Percentiles rank a stretch among this genome's conserved stretches.
Conservation (phyloP, 768 basidiomycete genomes). For the Lyophyllum semitale region DNA sequence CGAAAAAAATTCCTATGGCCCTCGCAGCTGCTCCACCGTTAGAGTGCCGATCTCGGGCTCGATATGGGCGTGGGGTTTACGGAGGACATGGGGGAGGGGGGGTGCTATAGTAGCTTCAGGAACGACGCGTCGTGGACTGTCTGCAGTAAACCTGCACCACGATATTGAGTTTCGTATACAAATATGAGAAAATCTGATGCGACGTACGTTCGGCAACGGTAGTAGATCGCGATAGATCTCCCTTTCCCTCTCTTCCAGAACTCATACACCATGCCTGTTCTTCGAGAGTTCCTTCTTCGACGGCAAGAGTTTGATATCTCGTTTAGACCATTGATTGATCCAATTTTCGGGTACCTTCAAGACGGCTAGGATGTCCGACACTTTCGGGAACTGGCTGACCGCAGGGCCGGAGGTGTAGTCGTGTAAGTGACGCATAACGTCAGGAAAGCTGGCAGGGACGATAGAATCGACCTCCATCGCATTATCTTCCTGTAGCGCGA, state of each 20-base stretch:
- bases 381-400: conserved; percentile 48
- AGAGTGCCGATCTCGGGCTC: conserved; percentile 55
- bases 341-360: conserved; percentile 51
- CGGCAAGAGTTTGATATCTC: conserved; percentile 39
- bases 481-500: conserved; percentile 31
- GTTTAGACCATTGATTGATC: conserved; percentile 40
- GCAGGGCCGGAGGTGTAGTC: conserved; percentile 40
- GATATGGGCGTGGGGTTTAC: conserved; percentile 48
- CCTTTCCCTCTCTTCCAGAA: conserved; percentile 26
- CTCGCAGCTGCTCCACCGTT: conserved; percentile 59
- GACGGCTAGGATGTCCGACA: conserved; percentile 46
- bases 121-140: conserved; percentile 73
- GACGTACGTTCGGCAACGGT: conserved; percentile 41
- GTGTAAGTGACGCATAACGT: conserved; percentile 36
- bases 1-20: conserved; percentile 63
- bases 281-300: conserved; percentile 39
- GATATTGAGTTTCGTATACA: not conserved
- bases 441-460: conserved; percentile 38
- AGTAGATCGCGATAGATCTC: conserved; percentile 36
- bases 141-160: conserved; percentile 62
- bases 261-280: conserved; percentile 42
- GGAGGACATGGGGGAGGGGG: conserved; percentile 58
- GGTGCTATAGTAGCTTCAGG: conserved; percentile 63
- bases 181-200: not conserved
- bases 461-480: conserved; percentile 41